Evolutionary conservation across 305 asterid genomes (phyloP), one percentile per base, ranked within the genome.

Genomic region (Rubia peregrina): DNA sequence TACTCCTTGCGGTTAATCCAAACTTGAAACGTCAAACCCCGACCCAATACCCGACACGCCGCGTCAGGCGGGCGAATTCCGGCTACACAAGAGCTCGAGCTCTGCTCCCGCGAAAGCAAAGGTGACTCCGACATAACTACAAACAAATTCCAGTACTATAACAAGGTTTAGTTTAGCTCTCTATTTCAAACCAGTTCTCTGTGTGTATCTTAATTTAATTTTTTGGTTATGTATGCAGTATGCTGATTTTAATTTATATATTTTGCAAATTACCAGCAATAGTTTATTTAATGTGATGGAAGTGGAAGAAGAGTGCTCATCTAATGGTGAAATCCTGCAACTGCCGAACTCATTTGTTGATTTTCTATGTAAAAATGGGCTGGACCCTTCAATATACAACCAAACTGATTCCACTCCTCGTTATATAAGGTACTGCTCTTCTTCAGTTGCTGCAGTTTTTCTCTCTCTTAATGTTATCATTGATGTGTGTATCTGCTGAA

Each of bases 341-440:
- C 62, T 92, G 74, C 98, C 98, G 38, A 83, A 85, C 51, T 86
- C 90, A 33, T 90, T 90, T 79, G 73, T 92, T 71, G 81, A 83
- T 60, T 93, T 93, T 78, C 95, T 93, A 22, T 74, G 56, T 51
- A 80, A 85, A 73, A 89, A 93, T 81, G 96, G 85, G 56, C 62
- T 91, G 80, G 94, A 90, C 74, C 92, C 96, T 74, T 84, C 92
- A 24, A 80, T 93, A 78, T 93, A 91, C 55, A 72, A 85, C 44
- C 75, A 85, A 46, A 74, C 77, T 70, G 85, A 83, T 60, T 81
- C 96, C 41, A 83, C 80, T 36, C 97, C 98, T 72, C 97, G 97
- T 63, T 93, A 93, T 83, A 76, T 93, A 60, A 86, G 96, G 96
- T 91, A 9, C 57, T 51, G 73, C 64, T 17, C 51, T 70, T 76